Percentiles rank a stretch among this genome's conserved stretches.
Conservation (phyloP, 2,329 filamentous ascomycete genomes). For the Clonostachys chloroleuca region DNA sequence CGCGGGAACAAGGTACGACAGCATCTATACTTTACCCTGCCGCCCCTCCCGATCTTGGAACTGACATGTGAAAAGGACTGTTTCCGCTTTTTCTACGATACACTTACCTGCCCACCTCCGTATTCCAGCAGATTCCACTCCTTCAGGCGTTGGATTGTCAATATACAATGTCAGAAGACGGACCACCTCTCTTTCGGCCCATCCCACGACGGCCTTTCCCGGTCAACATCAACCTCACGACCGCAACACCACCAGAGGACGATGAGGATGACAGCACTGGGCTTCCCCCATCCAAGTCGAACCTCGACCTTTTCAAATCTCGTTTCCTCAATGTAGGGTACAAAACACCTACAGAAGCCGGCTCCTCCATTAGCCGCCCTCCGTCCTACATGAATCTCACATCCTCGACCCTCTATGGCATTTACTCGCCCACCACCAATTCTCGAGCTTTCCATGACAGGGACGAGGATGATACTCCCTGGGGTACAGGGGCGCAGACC, state of each 20-base stretch:
- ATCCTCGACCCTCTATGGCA: constrained; percentile 83
- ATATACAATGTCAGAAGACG: constrained; percentile 29
- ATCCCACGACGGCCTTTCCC: constrained; percentile 70
- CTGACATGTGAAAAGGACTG: too few species aligned
- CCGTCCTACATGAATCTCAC: constrained; percentile 84
- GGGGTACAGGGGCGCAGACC: constrained; percentile 73
- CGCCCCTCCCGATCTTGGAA: too few species aligned
- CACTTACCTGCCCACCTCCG: too few species aligned
- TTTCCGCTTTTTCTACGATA: too few species aligned
- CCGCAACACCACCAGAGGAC: constrained; percentile 37
- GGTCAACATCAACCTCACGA: constrained; percentile 37
- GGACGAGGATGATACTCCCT: constrained; percentile 65
- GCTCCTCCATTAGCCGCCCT: constrained; percentile 55
- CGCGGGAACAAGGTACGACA: too few species aligned
- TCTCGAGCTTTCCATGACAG: constrained; percentile 34
- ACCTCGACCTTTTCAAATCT: constrained; percentile 27
- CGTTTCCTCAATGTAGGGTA: background rate
- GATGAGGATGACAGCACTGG: constrained; percentile 19
- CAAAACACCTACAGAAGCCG: background rate
- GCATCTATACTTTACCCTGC: too few species aligned
- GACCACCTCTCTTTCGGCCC: constrained; percentile 60
- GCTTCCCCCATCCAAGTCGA: constrained; percentile 35
- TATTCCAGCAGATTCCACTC: too few species aligned
- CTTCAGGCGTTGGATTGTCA: too few species aligned
- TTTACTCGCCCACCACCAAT: constrained; percentile 70